These are phyloP conservation scores for Cylindrotheca closterium DNA, from an alignment of 108 stramenopile species.

Conservation along the genomic window DNA sequence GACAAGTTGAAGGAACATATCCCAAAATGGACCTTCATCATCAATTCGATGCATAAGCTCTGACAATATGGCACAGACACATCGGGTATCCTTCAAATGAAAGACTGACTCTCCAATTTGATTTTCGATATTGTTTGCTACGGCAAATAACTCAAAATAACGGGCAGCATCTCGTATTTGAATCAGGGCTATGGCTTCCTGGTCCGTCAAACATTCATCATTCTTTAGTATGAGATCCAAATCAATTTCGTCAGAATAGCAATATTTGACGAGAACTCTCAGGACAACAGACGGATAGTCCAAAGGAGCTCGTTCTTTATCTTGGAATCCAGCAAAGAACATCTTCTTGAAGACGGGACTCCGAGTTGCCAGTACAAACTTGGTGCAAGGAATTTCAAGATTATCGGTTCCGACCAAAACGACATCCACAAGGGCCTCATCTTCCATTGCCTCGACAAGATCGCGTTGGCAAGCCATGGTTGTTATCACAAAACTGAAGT, in stretches of 20 bases:
- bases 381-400: neutral
- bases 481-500: no score
- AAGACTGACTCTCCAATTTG: neutral
- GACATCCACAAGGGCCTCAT: neutral
- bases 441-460: neutral
- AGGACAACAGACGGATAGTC: neutral
- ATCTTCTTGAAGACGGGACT: neutral
- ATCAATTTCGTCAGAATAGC: neutral
- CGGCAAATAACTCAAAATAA: neutral
- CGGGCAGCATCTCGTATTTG: neutral
- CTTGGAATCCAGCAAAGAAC: conserved; percentile 5
- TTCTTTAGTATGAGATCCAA: neutral
- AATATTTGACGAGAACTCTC: neutral
- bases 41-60: neutral
- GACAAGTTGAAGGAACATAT: neutral
- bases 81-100: neutral
- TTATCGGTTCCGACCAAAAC: conserved; percentile 1
- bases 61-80: neutral
- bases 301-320: neutral
- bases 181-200: neutral
- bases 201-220: neutral
- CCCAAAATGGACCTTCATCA: neutral
- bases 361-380: conserved; percentile 10
- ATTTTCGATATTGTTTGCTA: neutral
- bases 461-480: neutral